phyloP scores from a whole-genome alignment of 495 filamentous ascomycete species.

The Penicillium silybi region DNA sequence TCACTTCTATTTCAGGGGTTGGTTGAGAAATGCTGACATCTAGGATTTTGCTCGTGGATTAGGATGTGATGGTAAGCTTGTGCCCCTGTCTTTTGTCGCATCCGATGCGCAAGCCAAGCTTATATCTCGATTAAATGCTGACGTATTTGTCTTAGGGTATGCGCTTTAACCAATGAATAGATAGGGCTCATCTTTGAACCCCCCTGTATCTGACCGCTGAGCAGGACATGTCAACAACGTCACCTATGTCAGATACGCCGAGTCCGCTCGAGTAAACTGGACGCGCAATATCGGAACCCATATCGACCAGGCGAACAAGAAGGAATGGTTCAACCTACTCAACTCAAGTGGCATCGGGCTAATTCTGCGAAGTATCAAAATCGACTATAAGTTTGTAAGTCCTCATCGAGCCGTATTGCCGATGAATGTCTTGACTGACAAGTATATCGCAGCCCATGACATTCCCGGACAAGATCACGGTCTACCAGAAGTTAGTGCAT shows the following conservation, averaged over 20 bases:
- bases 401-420: not conserved
- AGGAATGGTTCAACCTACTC: slow-evolving; percentile 69
- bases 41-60: slow-evolving; percentile 8
- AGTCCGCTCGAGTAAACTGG: slow-evolving; percentile 82
- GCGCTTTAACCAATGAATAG: not conserved
- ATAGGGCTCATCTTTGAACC: not conserved
- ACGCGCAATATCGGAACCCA: slow-evolving; percentile 67
- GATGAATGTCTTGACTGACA: slow-evolving; percentile 4
- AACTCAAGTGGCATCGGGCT: slow-evolving; percentile 63
- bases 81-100: not conserved
- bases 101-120: not conserved
- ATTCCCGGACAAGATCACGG: slow-evolving; percentile 80
- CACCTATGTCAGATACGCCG: slow-evolving; percentile 78
- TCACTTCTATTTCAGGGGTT: not conserved
- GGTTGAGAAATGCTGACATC: slow-evolving; percentile 4
- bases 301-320: slow-evolving; percentile 60
- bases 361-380: slow-evolving; percentile 75
- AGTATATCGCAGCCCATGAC: slow-evolving; percentile 65
- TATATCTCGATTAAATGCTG: not conserved
- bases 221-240: slow-evolving; percentile 87
- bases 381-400: slow-evolving; percentile 89
- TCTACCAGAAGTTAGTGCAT: slow-evolving; percentile 77
- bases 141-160: slow-evolving; percentile 17
- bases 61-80: slow-evolving; percentile 57
- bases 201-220: not conserved